Evolutionary conservation across 805 yeast species (phyloP), one percentile per base, ranked within the genome.

Genomic region (Candida stauntonica): DNA sequence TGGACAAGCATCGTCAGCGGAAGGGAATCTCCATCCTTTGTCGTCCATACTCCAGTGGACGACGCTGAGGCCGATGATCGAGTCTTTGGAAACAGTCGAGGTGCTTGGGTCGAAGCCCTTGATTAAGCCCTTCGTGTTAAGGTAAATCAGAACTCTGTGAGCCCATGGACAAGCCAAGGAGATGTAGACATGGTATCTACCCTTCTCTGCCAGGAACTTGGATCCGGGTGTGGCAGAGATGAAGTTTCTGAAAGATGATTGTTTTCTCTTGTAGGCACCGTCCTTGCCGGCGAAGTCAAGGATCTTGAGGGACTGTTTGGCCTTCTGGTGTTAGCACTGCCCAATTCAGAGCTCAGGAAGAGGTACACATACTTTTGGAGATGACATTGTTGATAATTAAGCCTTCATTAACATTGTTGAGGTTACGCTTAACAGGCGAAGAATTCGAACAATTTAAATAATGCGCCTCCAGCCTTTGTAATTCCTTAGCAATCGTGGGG

Each of bases 161-260:
- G 97, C 97, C 76, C 97, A 91, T 4, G 99, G 98, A 63, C 99
- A 91, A 2, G 96, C 96, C 34, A 72, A 68, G 1, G 93, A 82
- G 9, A 87, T 95, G 52, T 84, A 89, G 39, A 88, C 71, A 62
- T 89, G 95, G 58, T 91, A 91, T 53, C 99, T 73, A 41, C 76
- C 76, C 32, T 73, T 70, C 55, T 87, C 96, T 5, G 96, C 86
- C 14, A 77, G 67, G 58, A 78, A 86, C 44, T 69, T 61, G 12
- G 86, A 73, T 13, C 79, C 85, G 2, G 77, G 68, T 19, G 66
- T 64, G 2, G 72, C 50, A 3, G 84, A 74, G 32, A 88, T 78
- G 17, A 62, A 61, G 54, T 82, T 75, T 57, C 95, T 71, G 61
- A 87, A 87, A n/a, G 60, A 47, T 3, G 77, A 72, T 2, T 62